A percentile compares a stretch with the other conserved stretches of the same genome.
Evolutionary conservation across 2,329 filamentous ascomycete genomes (phyloP).

Genomic region (Fusarium sambucinum): DNA sequence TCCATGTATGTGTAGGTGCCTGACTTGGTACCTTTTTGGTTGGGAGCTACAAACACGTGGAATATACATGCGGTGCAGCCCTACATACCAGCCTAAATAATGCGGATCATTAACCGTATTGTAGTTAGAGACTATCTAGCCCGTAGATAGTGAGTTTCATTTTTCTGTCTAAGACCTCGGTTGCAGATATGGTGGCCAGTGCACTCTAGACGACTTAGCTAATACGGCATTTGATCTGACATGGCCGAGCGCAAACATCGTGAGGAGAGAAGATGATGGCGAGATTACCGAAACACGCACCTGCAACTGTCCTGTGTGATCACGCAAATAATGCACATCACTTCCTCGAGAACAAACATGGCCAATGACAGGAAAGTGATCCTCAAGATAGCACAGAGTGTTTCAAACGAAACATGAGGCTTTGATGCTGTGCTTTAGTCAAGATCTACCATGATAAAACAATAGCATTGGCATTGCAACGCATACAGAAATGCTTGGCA

Average conservation of each 20-base stretch:
- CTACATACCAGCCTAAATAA: constrained; percentile 17
- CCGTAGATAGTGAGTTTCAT: constrained; percentile 27
- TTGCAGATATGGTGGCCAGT: constrained; percentile 11
- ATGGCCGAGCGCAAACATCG: background rate
- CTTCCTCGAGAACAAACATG: background rate
- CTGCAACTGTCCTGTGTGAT: background rate
- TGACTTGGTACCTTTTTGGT: constrained; percentile 7
- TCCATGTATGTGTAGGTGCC: background rate
- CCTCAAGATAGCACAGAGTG: background rate
- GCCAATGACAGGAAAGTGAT: background rate
- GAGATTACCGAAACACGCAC: constrained; percentile 7
- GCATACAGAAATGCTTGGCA: constrained; percentile 16
- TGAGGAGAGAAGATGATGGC: background rate
- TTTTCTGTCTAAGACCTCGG: constrained; percentile 10
- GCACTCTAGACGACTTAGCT: background rate
- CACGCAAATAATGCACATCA: background rate
- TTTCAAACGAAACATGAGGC: constrained; percentile 32
- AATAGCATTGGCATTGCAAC: constrained; percentile 12
- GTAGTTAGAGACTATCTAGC: constrained; percentile 19
- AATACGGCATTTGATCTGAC: background rate
- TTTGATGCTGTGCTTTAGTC: constrained; percentile 14
- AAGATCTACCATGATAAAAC: constrained; percentile 27
- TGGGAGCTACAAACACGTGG: constrained; percentile 11
- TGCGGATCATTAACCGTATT: constrained; percentile 27
- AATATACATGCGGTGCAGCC: constrained; percentile 20